Conservation (phyloP, 768 basidiomycete species). For the Gloeopeniophorella convolvens region DNA sequence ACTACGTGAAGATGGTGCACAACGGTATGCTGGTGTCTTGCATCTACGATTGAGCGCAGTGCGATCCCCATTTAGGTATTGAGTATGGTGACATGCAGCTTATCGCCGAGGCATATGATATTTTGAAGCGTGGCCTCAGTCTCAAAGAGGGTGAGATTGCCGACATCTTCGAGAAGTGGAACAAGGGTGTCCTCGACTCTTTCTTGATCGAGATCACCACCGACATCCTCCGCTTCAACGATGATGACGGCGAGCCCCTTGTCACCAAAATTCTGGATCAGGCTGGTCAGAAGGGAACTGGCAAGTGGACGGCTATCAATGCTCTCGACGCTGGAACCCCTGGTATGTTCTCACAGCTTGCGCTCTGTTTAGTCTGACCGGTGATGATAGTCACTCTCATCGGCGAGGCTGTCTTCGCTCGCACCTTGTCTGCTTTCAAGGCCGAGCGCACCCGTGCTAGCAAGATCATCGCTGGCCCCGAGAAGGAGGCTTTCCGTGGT, state of each 20-base stretch:
- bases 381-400: constrained; percentile 80
- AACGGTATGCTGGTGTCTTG: constrained; percentile 49
- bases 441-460: constrained; percentile 90
- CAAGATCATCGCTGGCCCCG: constrained; percentile 85
- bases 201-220: constrained; percentile 99
- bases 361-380: constrained; percentile 8
- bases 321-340: constrained; percentile 90
- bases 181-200: constrained; percentile 98
- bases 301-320: constrained; percentile 98
- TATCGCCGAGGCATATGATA: constrained; percentile 98
- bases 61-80: constrained; percentile 52
- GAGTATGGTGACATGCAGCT: constrained; percentile 99
- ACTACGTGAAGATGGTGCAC: constrained; percentile 99
- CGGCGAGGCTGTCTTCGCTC: constrained; percentile 98
- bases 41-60: constrained; percentile 8
- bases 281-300: constrained; percentile 98
- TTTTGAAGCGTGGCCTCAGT: constrained; percentile 93
- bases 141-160: constrained; percentile 85
- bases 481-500: constrained; percentile 89
- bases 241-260: constrained; percentile 88
- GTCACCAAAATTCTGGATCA: constrained; percentile 92
- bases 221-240: constrained; percentile 95
- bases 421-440: constrained; percentile 96
- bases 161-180: constrained; percentile 91
- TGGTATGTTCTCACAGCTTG: constrained; percentile 40